A percentile compares a stretch with the other conserved stretches of the same genome.
phyloP scores from a whole-genome alignment of 495 filamentous ascomycete species.

The Cryomyces minteri region DNA sequence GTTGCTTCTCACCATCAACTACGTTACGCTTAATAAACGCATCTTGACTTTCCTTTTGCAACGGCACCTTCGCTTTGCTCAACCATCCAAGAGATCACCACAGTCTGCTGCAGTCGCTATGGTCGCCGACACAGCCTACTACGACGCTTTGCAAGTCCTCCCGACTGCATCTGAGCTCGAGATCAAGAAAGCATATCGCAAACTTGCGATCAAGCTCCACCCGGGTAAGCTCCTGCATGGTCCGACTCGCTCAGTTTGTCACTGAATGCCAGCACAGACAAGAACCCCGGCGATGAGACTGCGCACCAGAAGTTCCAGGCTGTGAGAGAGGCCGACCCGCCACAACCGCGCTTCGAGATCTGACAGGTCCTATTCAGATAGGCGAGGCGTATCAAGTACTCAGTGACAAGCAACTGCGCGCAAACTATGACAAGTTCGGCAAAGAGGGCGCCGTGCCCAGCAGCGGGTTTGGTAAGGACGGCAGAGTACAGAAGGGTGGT shows the following conservation, averaged over 20 bases:
- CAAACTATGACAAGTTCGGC: slow-evolving; percentile 88
- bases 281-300: slow-evolving; percentile 94
- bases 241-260: neutral
- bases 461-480: slow-evolving; percentile 58
- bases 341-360: neutral
- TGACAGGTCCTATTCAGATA: slow-evolving; percentile 29
- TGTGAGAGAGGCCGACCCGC: slow-evolving; percentile 21
- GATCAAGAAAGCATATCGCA: slow-evolving; percentile 99
- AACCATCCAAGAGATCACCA: no score
- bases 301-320: slow-evolving; percentile 85
- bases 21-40: no score
- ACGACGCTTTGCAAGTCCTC: slow-evolving; percentile 77
- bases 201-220: slow-evolving; percentile 69
- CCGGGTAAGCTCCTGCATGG: slow-evolving; percentile 28
- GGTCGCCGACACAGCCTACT: slow-evolving; percentile 31
- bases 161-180: slow-evolving; percentile 84
- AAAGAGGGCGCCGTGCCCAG: slow-evolving; percentile 79
- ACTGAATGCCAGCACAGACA: slow-evolving; percentile 37
- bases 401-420: slow-evolving; percentile 66
- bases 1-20: no score
- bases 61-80: no score
- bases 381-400: slow-evolving; percentile 98
- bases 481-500: neutral
- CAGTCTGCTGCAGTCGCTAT: slow-evolving; percentile 1
- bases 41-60: no score